phyloP scores from a whole-genome alignment of 169 alveolate genomes.

The Plasmodium ovale region DNA sequence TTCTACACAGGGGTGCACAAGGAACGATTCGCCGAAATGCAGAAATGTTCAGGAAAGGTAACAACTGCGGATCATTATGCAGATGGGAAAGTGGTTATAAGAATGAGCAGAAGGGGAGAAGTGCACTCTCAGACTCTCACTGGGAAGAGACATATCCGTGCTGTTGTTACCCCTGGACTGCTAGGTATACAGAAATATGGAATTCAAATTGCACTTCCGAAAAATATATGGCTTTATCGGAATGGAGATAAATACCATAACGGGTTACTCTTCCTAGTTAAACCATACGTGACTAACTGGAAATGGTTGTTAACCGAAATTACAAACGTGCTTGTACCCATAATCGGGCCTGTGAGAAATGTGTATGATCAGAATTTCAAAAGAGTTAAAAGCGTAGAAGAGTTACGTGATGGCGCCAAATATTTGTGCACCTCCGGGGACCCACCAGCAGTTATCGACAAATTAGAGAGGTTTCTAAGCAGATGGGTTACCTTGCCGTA shows the following conservation, averaged over 20 bases:
- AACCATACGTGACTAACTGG: constrained; percentile 85
- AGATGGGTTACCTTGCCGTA: constrained; percentile 85
- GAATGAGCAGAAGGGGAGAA: constrained; percentile 79
- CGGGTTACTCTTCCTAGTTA: constrained; percentile 88
- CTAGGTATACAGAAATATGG: constrained; percentile 90
- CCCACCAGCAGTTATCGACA: constrained; percentile 88
- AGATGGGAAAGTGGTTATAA: constrained; percentile 87
- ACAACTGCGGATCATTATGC: constrained; percentile 86
- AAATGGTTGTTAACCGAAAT: constrained; percentile 86
- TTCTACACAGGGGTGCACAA: constrained; percentile 89
- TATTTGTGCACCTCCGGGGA: constrained; percentile 90
- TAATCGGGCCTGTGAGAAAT: constrained; percentile 92
- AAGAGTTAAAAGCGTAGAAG: constrained; percentile 82
- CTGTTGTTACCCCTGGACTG: constrained; percentile 83
- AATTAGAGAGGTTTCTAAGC: constrained; percentile 87
- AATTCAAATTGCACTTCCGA: constrained; percentile 88
- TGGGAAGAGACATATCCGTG: constrained; percentile 52
- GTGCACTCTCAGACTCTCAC: constrained; percentile 32
- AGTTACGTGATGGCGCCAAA: constrained; percentile 92
- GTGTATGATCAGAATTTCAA: constrained; percentile 90
- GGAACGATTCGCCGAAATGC: constrained; percentile 90
- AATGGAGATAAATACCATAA: constrained; percentile 92
- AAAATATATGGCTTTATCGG: constrained; percentile 90
- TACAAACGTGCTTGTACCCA: constrained; percentile 80
- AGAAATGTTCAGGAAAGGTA: constrained; percentile 89